phyloP scores from a whole-genome alignment of 129 eudicot species.

The Ambrosia trifida region DNA sequence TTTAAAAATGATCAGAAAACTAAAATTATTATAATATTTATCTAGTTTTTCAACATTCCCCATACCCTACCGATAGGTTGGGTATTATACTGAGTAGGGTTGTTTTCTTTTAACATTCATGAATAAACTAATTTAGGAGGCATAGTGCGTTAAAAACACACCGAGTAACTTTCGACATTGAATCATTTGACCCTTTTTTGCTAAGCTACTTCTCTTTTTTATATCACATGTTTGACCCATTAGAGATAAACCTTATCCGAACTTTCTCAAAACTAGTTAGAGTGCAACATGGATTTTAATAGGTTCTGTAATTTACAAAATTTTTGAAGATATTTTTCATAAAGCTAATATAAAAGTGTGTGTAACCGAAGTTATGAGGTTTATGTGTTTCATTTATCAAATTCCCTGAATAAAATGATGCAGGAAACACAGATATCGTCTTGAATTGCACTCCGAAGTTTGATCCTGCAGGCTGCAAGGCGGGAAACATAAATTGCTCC shows the following conservation, averaged over 20 bases:
- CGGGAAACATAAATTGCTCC: slow-evolving; percentile 68
- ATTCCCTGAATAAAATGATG: slow-evolving; percentile 19
- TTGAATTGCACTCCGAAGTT: slow-evolving; percentile 29
- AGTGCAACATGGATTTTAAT: not conserved
- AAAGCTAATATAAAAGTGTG: not conserved
- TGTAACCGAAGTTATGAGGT: not conserved
- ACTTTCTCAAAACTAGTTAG: not conserved
- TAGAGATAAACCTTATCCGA: not conserved
- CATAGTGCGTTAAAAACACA: not conserved
- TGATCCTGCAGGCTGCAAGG: slow-evolving; percentile 54
- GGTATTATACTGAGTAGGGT: too few relatives aligned
- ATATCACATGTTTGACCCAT: not conserved
- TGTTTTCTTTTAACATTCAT: too few relatives aligned
- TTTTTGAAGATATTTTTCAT: not conserved
- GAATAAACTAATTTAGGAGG: not conserved
- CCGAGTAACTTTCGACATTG: not conserved
- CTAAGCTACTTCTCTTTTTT: not conserved
- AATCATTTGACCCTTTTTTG: not conserved
- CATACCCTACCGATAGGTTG: too few relatives aligned
- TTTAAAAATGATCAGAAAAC: not conserved
- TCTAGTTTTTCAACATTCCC: too few relatives aligned
- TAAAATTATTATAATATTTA: not conserved
- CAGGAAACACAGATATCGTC: slow-evolving; percentile 42
- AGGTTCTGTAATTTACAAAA: not conserved
- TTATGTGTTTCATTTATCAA: not conserved